Base-by-base conservation (phyloP, 1,139 yeast species). In the Sugiyamaella paludigena region DNA sequence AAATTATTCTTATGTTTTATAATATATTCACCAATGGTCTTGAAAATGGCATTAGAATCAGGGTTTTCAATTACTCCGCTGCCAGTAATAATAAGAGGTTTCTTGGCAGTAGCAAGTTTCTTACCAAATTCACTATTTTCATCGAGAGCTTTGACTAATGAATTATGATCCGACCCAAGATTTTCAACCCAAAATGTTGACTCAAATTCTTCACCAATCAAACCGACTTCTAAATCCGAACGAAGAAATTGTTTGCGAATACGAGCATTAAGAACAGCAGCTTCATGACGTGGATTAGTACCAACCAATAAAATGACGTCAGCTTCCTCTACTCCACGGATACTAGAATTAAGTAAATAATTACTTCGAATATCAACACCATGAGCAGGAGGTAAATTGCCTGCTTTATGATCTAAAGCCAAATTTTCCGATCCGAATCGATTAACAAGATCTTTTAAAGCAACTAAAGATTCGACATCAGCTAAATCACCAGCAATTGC, bases 271-370 rank as follows among this genome's bases (percentile, higher is more conserved):
- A 87, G 77, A 12, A 87, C 95, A 39, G 95, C 89, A 52, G 96
- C 96, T 73, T 87, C 96, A 63, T 80, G 89, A 67, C 96, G 80
- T 59, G 95, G 95, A 74, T 87, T 87, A 46, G 95, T 82, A 55
- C 95, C 95, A 51, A 87, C 78, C 59, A 87, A 75, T 61, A 87
- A 75, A 55, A 87, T 83, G 62, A 80, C 86, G 66, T 87, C 95
- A 47, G 94, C 91, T 49, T 81, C 84, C 69, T 86, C 95, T 58
- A 87, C 77, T 47, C 95, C 95, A 54, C 79, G 82, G 57, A 87
- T 82, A 40, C 88, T 77, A 10, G 95, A 79, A 76, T 85, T 87
- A 77, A 87, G 87, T 47, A 83, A 73, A 67, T 85, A 87, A 73
- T 85, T 85, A 16, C 95, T 78, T 70, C 95, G 82, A 60, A 87